Evolutionary conservation across 257 asterid species (phyloP).

Genomic region (Solanum neorickii): DNA sequence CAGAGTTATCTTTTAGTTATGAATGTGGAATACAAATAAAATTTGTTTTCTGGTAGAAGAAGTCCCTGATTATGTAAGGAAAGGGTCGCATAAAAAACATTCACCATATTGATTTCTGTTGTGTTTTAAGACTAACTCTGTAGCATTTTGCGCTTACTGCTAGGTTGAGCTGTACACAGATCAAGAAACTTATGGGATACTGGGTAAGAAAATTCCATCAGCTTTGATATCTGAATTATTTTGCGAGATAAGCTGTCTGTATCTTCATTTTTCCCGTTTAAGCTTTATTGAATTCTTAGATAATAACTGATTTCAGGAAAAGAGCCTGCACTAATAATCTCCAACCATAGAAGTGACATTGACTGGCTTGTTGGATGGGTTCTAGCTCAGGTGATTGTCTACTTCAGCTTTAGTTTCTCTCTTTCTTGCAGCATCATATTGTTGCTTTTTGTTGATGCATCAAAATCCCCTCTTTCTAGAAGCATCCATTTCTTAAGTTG

Average conservation of each 20-base stretch:
- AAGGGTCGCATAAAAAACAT: background rate
- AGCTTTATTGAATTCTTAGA: background rate
- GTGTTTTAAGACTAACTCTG: background rate
- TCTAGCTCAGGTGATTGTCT: slow-evolving; percentile 54
- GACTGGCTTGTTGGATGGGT: slow-evolving; percentile 92
- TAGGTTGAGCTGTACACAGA: slow-evolving; percentile 68
- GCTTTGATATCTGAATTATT: background rate
- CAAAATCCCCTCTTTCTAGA: background rate
- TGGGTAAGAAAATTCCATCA: slow-evolving; percentile 38
- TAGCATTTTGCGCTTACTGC: slow-evolving; percentile 7
- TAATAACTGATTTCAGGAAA: slow-evolving; percentile 36
- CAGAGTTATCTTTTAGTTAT: background rate
- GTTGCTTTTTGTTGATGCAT: background rate
- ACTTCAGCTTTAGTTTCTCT: background rate
- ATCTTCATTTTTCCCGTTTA: background rate
- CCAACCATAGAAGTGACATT: slow-evolving; percentile 67
- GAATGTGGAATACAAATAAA: background rate
- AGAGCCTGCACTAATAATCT: slow-evolving; percentile 69
- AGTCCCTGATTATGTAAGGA: background rate
- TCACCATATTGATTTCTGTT: background rate
- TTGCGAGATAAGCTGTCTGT: background rate
- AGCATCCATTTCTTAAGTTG: background rate
- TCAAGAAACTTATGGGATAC: slow-evolving; percentile 37
- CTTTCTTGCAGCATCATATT: background rate
- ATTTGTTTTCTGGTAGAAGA: background rate